Evolutionary conservation across 75 land plant species (phyloP), one percentile per base, ranked within the genome.

Genomic region (Pseudotsuga menziesii): DNA sequence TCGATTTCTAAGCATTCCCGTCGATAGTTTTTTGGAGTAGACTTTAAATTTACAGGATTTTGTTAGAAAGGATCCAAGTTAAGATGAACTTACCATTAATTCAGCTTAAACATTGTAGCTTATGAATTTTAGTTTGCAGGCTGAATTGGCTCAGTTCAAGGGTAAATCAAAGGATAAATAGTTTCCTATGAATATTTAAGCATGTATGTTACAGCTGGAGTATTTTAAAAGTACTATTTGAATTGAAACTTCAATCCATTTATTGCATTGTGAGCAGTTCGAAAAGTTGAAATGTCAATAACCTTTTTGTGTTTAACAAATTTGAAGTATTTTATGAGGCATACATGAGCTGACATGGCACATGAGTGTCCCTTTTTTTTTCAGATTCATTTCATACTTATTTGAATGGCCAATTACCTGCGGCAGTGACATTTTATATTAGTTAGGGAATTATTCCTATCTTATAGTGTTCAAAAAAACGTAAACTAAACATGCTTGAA

Each of bases 371-470:
- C 7, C 48, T 44, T 5, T 44, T 6, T 6, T 44, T 44, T 8
- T 44, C 48, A 44, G 48, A 44, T 44, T 44, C 48, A 6, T 16
- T 26, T 14, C 19, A 64, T 32, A 26, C 1, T 32, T 64, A 17
- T 39, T 66, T 36, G n/a, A 66, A 17, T 66, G 70, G 70, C n/a
- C 19, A 20, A 66, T 19, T 35, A 32, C 19, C 39, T 64, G 70
- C 36, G 3, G 56, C 57, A 76, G 52, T 79, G 55, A 64, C 91
- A 92, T 83, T 97, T 93, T 91, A 94, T 96, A 78, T 77, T 93
- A 62, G 86, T 94, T 73, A 93, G 97, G 60, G 86, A 89, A 35
- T 78, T 7, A 44, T 44, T 44, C 7, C 6, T 44, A 44, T 44
- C 48, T 6, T 44, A 44, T 44, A 44, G 6, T 1, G 32, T 1